A percentile compares a stretch with the other conserved stretches of the same genome.
Evolutionary conservation across 2,329 filamentous ascomycete species (phyloP).

Genomic region (Dothideomycetidae sp.): DNA sequence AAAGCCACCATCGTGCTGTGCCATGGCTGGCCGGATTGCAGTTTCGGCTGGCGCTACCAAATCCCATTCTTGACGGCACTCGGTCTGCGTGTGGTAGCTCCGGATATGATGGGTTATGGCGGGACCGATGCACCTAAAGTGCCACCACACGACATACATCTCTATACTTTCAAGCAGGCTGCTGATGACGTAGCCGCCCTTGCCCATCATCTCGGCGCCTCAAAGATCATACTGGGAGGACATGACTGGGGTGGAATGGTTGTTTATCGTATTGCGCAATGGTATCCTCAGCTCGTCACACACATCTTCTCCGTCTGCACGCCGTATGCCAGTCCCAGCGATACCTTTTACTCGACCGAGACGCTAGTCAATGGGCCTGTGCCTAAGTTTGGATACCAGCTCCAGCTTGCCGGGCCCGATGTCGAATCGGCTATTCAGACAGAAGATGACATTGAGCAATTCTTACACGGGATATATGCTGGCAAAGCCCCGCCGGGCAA

Average conservation of each 20-base stretch:
- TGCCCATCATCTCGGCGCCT: constrained; percentile 41
- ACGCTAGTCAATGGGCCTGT: constrained; percentile 42
- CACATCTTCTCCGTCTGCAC: constrained; percentile 72
- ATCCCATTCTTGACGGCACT: constrained; percentile 60
- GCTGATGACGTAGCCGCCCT: constrained; percentile 63
- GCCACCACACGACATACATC: constrained; percentile 8
- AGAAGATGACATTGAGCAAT: constrained; percentile 46
- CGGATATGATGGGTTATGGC: constrained; percentile 79
- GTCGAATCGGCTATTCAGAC: constrained; percentile 24
- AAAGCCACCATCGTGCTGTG: constrained; percentile 43
- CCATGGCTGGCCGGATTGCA: constrained; percentile 73
- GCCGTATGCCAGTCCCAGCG: constrained; percentile 39
- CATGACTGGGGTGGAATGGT: constrained; percentile 84
- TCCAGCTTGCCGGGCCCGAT: constrained; percentile 59
- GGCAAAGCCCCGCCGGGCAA: constrained; percentile 44
- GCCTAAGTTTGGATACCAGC: constrained; percentile 69
- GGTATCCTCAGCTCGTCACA: constrained; percentile 56
- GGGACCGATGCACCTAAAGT: constrained; percentile 35
- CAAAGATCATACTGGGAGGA: constrained; percentile 63
- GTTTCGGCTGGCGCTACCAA: constrained; percentile 79
- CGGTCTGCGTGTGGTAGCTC: constrained; percentile 65
- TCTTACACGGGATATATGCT: constrained; percentile 59
- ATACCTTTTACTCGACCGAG: constrained; percentile 37
- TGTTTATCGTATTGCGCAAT: constrained; percentile 60
- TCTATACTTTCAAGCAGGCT: constrained; percentile 41